These are phyloP conservation scores for Neofusicoccum sp. DNA, from an alignment of 2,329 filamentous ascomycete genomes.

Conservation along the genomic window DNA sequence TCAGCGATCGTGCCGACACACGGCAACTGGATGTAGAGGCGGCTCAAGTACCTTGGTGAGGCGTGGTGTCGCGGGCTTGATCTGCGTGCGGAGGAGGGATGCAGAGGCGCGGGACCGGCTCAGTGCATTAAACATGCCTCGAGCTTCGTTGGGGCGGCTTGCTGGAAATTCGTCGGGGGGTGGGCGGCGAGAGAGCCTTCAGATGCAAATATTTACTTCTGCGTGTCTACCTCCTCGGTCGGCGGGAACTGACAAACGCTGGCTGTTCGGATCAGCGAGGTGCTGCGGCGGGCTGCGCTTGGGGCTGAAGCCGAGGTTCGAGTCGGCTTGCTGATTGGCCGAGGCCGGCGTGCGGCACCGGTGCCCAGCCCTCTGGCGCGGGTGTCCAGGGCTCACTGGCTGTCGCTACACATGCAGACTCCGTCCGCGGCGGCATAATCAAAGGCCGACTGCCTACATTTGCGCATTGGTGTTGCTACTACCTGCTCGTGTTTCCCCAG, in stretches of 20 bases:
- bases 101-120: constrained; percentile 41
- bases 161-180: background rate
- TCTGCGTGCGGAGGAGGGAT: constrained; percentile 38
- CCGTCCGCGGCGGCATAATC: background rate
- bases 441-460: background rate
- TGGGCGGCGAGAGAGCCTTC: background rate
- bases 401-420: background rate
- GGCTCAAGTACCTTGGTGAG: constrained; percentile 32
- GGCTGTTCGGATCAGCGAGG: constrained; percentile 14
- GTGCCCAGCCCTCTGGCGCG: background rate
- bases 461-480: constrained; percentile 9
- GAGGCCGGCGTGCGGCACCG: constrained; percentile 3
- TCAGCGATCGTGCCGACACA: constrained; percentile 7
- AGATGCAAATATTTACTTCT: constrained; percentile 4
- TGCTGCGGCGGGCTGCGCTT: background rate
- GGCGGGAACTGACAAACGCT: constrained; percentile 17
- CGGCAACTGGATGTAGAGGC: background rate
- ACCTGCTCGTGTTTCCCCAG: background rate
- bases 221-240: constrained; percentile 18
- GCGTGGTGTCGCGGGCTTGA: constrained; percentile 30
- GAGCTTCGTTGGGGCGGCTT: constrained; percentile 24
- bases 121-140: constrained; percentile 44
- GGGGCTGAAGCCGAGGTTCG: constrained; percentile 18
- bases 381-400: background rate
- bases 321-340: constrained; percentile 6